Evolutionary conservation across 495 filamentous ascomycete genomes (phyloP), one percentile per base, ranked within the genome.

Genomic region (Aspergillus incahuasiensis): DNA sequence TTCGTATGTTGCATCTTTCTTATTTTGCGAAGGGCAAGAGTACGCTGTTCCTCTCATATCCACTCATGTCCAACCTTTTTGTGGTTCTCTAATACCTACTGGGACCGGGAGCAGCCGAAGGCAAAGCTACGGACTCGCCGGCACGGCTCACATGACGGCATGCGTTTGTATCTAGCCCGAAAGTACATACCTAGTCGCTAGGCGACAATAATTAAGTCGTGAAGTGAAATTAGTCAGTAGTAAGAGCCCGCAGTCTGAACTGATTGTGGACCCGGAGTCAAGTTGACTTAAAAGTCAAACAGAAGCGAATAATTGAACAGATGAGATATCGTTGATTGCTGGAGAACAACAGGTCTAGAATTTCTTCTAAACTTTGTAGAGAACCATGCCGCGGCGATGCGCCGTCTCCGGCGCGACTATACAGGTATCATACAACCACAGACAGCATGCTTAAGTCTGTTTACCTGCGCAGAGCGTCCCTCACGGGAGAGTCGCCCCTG

Each of bases 341-440:
- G 48, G 59, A 43, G 18, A 20, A 2, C 22, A 38, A 6, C 48
- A 50, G 48, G 63, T 55, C 47, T 60, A 63, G 60, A 60, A 56
- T 51, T 47, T 45, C 54, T 64, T 62, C 59, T 59, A 61, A 60
- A 64, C 54, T 34, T 43, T 43, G 55, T 56, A 57, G 42, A 43
- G 19, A 30, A 54, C n/a, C 35, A 44, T 52, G 38, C 44, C 42
- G 43, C 59, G 12, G 47, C 47, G 15, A 48, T 32, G 25, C 32
- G 47, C 55, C 56, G 44, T 20, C 56, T 58, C 43, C 52, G 44
- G 13, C 24, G 54, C 61, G 49, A 54, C 73, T 74, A 68, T 74
- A 74, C 73, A 76, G 65, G 56, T 76, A 74, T 76, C 73, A 70
- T 76, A 76, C 71, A 76, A 66, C 54, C 57, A 57, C 38, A 54